Evolutionary conservation across 176 grass and related monocot genomes (phyloP).

Genomic region (Oryza glumipatula): DNA sequence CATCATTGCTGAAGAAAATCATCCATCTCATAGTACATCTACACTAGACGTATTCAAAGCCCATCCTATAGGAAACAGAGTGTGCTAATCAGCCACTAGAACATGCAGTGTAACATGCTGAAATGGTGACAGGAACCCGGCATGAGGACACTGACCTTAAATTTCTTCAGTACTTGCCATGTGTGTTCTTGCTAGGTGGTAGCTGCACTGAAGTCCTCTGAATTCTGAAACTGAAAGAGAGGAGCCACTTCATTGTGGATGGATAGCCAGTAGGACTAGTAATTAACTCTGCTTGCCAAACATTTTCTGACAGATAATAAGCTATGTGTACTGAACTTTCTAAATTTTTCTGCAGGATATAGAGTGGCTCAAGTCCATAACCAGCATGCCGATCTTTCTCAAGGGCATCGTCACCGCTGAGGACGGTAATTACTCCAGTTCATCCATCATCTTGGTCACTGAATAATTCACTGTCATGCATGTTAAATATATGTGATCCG

Average conservation of each 20-base stretch:
- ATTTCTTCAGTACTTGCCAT: constrained; percentile 26
- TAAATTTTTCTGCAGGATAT: constrained; percentile 56
- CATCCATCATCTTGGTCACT: background rate
- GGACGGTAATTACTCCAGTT: constrained; percentile 55
- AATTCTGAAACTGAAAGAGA: background rate
- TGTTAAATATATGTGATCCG: no score
- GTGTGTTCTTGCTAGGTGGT: background rate
- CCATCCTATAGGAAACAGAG: constrained; percentile 21
- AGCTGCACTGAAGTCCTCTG: background rate
- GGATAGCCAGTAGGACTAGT: background rate
- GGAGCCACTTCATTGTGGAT: background rate
- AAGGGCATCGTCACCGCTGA: constrained; percentile 85
- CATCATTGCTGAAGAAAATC: no score
- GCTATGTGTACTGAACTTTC: background rate
- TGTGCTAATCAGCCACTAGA: background rate
- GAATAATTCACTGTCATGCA: no score
- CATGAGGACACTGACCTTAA: constrained; percentile 32
- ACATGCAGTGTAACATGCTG: constrained; percentile 12
- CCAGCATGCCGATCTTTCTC: constrained; percentile 71
- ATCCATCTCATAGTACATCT: background rate
- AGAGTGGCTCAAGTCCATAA: constrained; percentile 80
- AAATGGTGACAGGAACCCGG: background rate
- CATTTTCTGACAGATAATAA: background rate
- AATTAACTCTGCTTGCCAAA: background rate
- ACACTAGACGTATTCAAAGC: constrained; percentile 5